Conservation (phyloP, 305 asterid genomes). For the Fraxinus albicans region DNA sequence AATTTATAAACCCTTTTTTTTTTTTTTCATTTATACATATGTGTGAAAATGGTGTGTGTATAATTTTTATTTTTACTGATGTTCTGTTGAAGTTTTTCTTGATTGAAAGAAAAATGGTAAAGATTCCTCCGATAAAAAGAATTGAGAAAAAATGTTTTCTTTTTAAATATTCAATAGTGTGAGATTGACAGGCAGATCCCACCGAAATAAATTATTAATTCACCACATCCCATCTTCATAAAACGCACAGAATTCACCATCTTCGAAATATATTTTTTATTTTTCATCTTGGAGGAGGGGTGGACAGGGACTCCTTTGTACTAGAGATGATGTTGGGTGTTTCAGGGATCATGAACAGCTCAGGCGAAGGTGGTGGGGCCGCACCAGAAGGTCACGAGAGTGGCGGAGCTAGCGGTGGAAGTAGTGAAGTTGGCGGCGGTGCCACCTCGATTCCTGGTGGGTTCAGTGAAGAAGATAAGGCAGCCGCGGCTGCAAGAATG, state of each 20-base stretch:
- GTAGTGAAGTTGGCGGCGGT: slow-evolving; percentile 50
- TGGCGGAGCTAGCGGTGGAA: slow-evolving; percentile 60
- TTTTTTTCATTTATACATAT: not conserved
- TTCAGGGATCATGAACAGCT: slow-evolving; percentile 39
- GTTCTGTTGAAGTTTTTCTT: not conserved
- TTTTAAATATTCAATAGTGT: slow-evolving; percentile 32
- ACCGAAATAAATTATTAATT: slow-evolving; percentile 82
- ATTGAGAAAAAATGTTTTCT: slow-evolving; percentile 8
- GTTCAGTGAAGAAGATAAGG: slow-evolving; percentile 40
- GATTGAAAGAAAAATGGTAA: slow-evolving; percentile 29
- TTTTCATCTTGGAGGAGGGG: slow-evolving; percentile 25
- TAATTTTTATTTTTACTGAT: not conserved
- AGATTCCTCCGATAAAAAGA: slow-evolving; percentile 54
- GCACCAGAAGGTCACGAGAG: slow-evolving; percentile 49
- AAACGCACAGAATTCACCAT: slow-evolving; percentile 81
- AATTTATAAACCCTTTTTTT: not conserved
- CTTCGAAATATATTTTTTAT: slow-evolving; percentile 31
- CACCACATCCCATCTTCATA: slow-evolving; percentile 77
- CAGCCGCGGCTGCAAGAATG: not conserved
- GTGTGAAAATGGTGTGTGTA: not conserved
- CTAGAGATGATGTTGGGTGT: slow-evolving; percentile 51
- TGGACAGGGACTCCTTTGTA: slow-evolving; percentile 17
- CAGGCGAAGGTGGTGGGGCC: slow-evolving; percentile 37
- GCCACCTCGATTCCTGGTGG: slow-evolving; percentile 40
- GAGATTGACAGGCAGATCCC: slow-evolving; percentile 96